Evolutionary conservation across 306 rosid species (phyloP).

Genomic region (Echinosophora koreensis): DNA sequence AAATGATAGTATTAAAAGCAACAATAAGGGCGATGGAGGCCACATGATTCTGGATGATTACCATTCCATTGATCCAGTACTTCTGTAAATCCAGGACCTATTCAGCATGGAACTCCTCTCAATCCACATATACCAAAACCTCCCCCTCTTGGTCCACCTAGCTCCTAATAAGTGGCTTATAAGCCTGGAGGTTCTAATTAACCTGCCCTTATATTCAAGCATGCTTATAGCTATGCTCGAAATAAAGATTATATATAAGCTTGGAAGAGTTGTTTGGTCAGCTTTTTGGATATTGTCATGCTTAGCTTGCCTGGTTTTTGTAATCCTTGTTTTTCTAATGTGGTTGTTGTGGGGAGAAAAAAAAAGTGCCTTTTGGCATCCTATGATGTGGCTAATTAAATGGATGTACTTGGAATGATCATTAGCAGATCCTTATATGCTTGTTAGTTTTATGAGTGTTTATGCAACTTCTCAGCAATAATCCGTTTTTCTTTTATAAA

Average conservation of each 20-base stretch:
- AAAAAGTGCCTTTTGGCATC: slow-evolving; percentile 21
- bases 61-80: slow-evolving; percentile 64
- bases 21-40: slow-evolving; percentile 26
- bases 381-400: slow-evolving; percentile 20
- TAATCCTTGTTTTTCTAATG: slow-evolving; percentile 35
- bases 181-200: slow-evolving; percentile 36
- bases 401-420: slow-evolving; percentile 26
- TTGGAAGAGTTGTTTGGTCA: slow-evolving; percentile 33
- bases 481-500: background rate
- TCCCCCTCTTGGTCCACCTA: slow-evolving; percentile 58
- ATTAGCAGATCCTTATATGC: background rate
- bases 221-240: slow-evolving; percentile 44
- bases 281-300: slow-evolving; percentile 1
- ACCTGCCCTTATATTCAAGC: background rate
- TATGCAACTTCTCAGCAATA: slow-evolving; percentile 30
- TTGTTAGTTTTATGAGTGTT: slow-evolving; percentile 6
- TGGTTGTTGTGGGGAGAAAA: background rate
- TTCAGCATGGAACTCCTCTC: slow-evolving; percentile 79
- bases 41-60: slow-evolving; percentile 66
- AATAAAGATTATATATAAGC: background rate
- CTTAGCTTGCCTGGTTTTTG: slow-evolving; percentile 25
- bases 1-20: slow-evolving; percentile 29
- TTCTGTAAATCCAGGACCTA: slow-evolving; percentile 64
- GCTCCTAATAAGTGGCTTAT: too few relatives aligned
- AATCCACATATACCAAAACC: slow-evolving; percentile 78